Conservation (phyloP, 257 asterid genomes). For the Capsicum chinense region DNA sequence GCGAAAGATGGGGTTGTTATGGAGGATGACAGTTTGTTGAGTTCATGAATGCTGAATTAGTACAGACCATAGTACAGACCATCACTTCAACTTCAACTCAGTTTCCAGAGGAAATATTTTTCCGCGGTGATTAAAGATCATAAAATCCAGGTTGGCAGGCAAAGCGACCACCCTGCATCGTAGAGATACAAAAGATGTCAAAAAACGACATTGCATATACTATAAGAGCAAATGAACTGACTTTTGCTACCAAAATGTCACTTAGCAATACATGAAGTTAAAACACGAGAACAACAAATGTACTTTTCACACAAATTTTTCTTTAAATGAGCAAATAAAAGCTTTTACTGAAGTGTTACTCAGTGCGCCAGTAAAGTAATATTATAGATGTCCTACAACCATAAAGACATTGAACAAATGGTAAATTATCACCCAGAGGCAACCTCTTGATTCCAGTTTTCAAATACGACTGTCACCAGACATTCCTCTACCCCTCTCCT, state of each 20-base stretch:
- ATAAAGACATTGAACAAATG: neutral
- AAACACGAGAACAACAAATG: neutral
- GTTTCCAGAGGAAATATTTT: conserved; percentile 66
- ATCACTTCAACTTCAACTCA: conserved; percentile 65
- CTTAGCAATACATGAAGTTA: neutral
- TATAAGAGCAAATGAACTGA: neutral
- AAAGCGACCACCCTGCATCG: conserved; percentile 74
- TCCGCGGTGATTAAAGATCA: conserved; percentile 96
- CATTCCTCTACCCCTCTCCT: neutral
- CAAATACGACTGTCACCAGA: neutral
- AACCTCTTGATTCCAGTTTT: neutral
- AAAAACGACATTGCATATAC: neutral
- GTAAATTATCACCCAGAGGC: neutral
- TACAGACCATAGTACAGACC: neutral
- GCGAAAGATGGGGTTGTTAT: neutral
- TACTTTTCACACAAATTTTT: neutral
- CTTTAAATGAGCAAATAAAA: conserved; percentile 3
- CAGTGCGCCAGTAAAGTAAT: neutral
- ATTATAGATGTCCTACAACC: neutral
- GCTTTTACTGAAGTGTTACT: neutral
- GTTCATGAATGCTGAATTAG: neutral
- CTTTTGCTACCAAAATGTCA: neutral
- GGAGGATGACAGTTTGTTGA: neutral
- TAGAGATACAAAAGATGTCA: conserved; percentile 27
- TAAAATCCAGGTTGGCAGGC: conserved; percentile 86